phyloP scores from a whole-genome alignment of 2,329 filamentous ascomycete genomes.

The Diaporthe caulivora region DNA sequence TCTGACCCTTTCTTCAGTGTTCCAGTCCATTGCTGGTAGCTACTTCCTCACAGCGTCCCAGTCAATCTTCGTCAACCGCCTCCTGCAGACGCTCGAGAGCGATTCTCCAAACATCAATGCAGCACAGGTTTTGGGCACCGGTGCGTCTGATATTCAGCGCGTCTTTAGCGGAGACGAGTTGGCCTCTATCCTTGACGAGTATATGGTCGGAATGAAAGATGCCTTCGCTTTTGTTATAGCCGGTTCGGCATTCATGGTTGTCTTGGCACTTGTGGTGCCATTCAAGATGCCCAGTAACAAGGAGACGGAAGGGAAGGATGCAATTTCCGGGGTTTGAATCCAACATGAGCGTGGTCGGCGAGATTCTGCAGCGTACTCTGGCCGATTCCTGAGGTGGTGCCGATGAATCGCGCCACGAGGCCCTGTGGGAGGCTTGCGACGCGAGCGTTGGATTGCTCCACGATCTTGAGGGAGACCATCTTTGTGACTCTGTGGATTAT shows the following conservation, averaged over 20 bases:
- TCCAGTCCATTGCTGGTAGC: constrained; percentile 50
- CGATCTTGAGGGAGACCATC: not conserved
- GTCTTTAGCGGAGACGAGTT: constrained; percentile 59
- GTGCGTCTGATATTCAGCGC: constrained; percentile 61
- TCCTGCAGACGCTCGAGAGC: constrained; percentile 43
- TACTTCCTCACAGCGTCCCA: constrained; percentile 55
- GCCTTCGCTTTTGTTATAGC: constrained; percentile 61
- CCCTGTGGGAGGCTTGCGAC: not conserved
- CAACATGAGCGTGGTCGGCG: not conserved
- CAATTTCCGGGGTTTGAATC: no score
- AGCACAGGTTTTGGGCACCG: constrained; percentile 45
- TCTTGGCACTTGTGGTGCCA: constrained; percentile 18
- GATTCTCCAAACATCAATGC: constrained; percentile 47
- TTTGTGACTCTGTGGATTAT: not conserved
- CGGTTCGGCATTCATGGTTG: not conserved
- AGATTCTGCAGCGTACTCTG: not conserved
- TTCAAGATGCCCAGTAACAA: not conserved
- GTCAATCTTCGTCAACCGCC: constrained; percentile 50
- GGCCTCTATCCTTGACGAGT: constrained; percentile 62
- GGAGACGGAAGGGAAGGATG: no score
- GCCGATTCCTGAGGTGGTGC: not conserved
- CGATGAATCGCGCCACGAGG: constrained; percentile 1
- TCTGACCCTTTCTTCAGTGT: no score
- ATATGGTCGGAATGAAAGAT: constrained; percentile 70
- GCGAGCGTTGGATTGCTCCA: not conserved